Conservation (phyloP, 1,284 basidiomycete species). For the Coniferiporia sulphurascens region DNA sequence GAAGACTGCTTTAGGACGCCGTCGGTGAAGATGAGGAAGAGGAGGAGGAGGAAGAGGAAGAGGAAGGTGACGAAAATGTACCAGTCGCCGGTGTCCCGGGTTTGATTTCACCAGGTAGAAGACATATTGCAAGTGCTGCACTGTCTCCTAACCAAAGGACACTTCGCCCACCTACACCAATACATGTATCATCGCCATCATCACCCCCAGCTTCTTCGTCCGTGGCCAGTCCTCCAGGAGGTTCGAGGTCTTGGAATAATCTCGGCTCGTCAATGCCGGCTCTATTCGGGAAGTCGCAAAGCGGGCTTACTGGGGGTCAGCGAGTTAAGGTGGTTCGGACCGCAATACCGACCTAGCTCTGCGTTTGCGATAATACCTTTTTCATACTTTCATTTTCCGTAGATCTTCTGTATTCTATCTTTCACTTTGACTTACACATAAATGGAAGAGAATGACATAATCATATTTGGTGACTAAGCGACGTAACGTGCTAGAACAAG, state of each 20-base stretch:
- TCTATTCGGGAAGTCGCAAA: conserved; percentile 1
- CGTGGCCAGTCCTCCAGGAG: conserved; percentile 8
- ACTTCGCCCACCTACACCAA: conserved; percentile 18
- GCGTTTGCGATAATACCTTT: neutral
- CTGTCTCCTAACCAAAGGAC: conserved; percentile 5
- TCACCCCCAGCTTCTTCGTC: conserved; percentile 16
- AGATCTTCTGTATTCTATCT: neutral
- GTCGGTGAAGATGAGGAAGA: conserved; percentile 62
- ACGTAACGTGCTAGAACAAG: too few species aligned
- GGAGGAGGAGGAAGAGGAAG: conserved; percentile 53
- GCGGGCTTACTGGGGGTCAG: neutral
- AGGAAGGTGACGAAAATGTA: conserved; percentile 27
- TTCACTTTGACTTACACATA: neutral
- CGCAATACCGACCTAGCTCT: neutral
- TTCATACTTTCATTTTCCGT: conserved; percentile 1
- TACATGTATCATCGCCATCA: conserved; percentile 14
- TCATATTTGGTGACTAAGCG: neutral
- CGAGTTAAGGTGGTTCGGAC: conserved; percentile 12
- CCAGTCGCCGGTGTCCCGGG: neutral
- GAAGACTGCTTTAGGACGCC: conserved; percentile 36
- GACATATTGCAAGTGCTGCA: conserved; percentile 1
- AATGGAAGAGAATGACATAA: neutral
- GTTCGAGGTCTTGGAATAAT: conserved; percentile 5
- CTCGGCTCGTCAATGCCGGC: neutral
- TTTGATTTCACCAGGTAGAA: neutral